phyloP scores from a whole-genome alignment of 176 grass and related monocot species.

The Lolium perenne region DNA sequence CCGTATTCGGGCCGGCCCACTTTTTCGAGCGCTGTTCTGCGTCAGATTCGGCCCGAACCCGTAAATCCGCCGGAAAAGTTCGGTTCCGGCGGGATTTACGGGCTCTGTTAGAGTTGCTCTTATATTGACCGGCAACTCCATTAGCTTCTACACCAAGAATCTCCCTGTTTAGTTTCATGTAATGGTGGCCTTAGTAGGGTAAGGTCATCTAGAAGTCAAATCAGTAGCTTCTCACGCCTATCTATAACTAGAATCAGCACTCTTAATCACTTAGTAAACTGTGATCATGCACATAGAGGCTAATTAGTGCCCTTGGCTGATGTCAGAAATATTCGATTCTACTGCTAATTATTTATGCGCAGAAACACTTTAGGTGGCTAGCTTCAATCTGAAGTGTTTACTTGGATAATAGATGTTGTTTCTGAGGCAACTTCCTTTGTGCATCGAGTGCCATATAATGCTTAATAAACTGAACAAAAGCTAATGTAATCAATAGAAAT shows the following conservation, averaged over 20 bases:
- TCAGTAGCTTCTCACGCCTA: slow-evolving; percentile 26
- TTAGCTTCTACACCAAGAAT: slow-evolving; percentile 28
- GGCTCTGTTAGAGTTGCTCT: too few species aligned
- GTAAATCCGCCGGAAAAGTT: too few species aligned
- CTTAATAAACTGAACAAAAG: not conserved
- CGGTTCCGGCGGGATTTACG: too few species aligned
- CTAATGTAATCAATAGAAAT: not conserved
- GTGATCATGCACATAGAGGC: slow-evolving; percentile 1
- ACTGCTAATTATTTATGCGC: not conserved
- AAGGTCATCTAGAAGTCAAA: slow-evolving; percentile 10
- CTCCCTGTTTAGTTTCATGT: slow-evolving; percentile 2
- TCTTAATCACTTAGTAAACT: not conserved
- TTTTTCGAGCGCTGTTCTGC: too few species aligned
- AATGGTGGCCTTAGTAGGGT: not conserved
- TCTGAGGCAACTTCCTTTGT: slow-evolving; percentile 22
- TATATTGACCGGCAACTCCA: slow-evolving; percentile 41
- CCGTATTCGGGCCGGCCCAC: too few species aligned
- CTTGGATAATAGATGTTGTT: slow-evolving; percentile 34
- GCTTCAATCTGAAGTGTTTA: slow-evolving; percentile 20
- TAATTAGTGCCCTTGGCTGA: slow-evolving; percentile 14
- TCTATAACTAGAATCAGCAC: not conserved
- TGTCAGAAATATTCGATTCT: slow-evolving; percentile 32
- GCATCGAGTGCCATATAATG: not conserved
- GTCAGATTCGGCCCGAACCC: too few species aligned
- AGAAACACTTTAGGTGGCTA: slow-evolving; percentile 21